These are phyloP conservation scores for Salix viminalis DNA, from an alignment of 345 rosid species.

Conservation along the genomic window DNA sequence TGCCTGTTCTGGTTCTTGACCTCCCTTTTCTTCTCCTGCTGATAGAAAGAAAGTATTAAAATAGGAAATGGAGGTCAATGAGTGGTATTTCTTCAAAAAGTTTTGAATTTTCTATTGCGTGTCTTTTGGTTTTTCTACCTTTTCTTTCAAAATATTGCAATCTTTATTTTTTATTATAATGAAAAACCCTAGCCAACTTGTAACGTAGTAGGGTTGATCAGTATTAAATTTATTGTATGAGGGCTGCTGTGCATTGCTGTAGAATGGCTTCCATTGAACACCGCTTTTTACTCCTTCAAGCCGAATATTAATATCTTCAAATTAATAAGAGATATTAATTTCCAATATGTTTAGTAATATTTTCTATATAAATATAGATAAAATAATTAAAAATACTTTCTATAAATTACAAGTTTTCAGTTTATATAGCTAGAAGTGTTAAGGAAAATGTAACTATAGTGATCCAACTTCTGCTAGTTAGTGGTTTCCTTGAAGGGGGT, in stretches of 20 bases:
- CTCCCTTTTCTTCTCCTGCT: conserved; percentile 21
- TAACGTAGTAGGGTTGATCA: conserved; percentile 8
- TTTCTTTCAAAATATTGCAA: conserved; percentile 1
- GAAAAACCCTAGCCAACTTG: conserved; percentile 13
- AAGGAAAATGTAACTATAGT: too few species aligned
- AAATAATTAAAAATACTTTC: not conserved
- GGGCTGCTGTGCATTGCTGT: not conserved
- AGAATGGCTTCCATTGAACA: too few species aligned
- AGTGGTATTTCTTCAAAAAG: conserved; percentile 27
- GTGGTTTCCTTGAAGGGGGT: too few species aligned
- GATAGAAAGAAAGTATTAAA: conserved; percentile 22
- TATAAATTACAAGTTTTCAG: not conserved
- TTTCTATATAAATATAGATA: not conserved
- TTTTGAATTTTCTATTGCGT: conserved; percentile 15
- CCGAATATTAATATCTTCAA: too few species aligned
- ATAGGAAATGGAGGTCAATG: conserved; percentile 44
- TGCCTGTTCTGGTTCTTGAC: conserved; percentile 47
- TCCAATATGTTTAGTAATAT: too few species aligned
- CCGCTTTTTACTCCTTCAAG: too few species aligned
- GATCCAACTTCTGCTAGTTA: too few species aligned
- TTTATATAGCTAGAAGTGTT: not conserved
- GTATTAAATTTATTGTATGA: not conserved
- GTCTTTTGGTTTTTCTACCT: conserved; percentile 26
- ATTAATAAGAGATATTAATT: too few species aligned
- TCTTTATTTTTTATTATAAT: not conserved